Base-by-base conservation (phyloP, 805 yeast species). In the Candida sithepensis region DNA sequence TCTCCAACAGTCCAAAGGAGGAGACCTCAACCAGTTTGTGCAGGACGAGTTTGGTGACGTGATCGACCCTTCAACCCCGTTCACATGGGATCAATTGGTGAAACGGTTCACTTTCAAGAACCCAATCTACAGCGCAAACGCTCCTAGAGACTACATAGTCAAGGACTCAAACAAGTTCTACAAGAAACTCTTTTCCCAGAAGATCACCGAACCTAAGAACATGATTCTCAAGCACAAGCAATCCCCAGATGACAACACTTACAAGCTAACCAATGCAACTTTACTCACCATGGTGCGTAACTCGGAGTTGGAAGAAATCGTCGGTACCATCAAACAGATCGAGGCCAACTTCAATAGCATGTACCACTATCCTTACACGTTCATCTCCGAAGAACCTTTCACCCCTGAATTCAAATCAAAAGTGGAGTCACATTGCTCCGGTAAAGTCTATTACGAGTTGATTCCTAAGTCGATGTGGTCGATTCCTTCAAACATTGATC, bases 291-390 rank as follows among this genome's bases (percentile, higher is more conserved):
- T 85, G 46, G 90, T 83, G 14, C 68, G 88, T 45, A 84, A 85
- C 58, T 58, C 73, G 2, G 94, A 87, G 56, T 61, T 74, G 32
- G 58, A 57, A 1, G 72, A 65, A 1, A 69, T 87, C 18, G 58
- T 77, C 1, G 53, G 55, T 10, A 74, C 91, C 1, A 78, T 87
- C 49, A 58, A 59, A 46, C 75, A 73, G 49, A 72, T 87, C 36
- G 92, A 87, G 59, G 64, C 61, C 23, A 71, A 71, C 1, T 87
- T 84, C 69, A 87, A 87, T 61, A 48, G 64, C 32, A 81, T 81
- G 56, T 87, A 81, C 63, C 72, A 74, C 39, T 87, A 87, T 59
- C 91, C 94, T 0, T 86, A 86, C 69, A 82, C 85, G 45, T 64
- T 87, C 42, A 84, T 85, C 56, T 84, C 83, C 59, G 91, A 86